Evolutionary conservation across 1,139 yeast species (phyloP).

Genomic region (Lodderomyces oxycetoniae): DNA sequence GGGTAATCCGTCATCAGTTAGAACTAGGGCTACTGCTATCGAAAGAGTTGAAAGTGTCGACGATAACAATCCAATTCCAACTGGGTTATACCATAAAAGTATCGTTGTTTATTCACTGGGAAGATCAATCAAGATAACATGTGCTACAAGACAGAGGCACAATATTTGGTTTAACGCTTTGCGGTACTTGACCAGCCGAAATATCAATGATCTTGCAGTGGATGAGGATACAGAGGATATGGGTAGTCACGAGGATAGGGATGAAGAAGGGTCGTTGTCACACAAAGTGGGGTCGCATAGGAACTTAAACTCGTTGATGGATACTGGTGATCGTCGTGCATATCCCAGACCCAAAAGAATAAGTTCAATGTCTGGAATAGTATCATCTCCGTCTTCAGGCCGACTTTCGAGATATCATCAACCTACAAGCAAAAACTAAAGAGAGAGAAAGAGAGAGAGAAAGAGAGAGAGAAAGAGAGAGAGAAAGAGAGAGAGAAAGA

Average conservation of each 20-base stretch:
- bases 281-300: slow-evolving; percentile 12
- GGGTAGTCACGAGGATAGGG: slow-evolving; percentile 10
- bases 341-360: slow-evolving; percentile 15
- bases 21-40: slow-evolving; percentile 79
- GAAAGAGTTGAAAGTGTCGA: slow-evolving; percentile 72
- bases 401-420: slow-evolving; percentile 12
- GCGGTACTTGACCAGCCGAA: slow-evolving; percentile 68
- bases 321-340: slow-evolving; percentile 16
- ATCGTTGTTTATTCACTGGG: slow-evolving; percentile 70
- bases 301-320: slow-evolving; percentile 14
- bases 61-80: slow-evolving; percentile 85
- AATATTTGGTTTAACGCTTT: slow-evolving; percentile 89
- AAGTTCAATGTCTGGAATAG: slow-evolving; percentile 6
- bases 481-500: no score
- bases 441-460: not conserved
- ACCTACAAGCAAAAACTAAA: slow-evolving; percentile 7
- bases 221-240: slow-evolving; percentile 29
- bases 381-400: slow-evolving; percentile 5
- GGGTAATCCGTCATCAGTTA: slow-evolving; percentile 59
- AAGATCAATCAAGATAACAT: slow-evolving; percentile 71
- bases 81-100: slow-evolving; percentile 84
- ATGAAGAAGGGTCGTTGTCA: slow-evolving; percentile 7
- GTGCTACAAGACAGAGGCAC: slow-evolving; percentile 84
- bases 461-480: not conserved
- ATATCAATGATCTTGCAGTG: slow-evolving; percentile 54